Conservation (phyloP, 257 asterid species). For the Scutellaria minor region DNA sequence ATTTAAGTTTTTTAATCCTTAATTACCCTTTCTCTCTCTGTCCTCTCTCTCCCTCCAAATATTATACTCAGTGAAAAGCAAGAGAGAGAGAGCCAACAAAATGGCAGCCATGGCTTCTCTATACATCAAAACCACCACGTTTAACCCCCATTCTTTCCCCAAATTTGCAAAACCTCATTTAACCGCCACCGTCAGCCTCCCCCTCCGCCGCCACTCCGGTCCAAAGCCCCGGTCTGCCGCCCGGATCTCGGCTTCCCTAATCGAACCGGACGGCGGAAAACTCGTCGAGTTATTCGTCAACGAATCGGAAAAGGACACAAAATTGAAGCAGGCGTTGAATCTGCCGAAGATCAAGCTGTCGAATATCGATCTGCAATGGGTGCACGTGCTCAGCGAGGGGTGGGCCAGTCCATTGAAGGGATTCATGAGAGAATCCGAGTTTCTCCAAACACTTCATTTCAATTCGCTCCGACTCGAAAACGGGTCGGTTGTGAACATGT, state of each 20-base stretch:
- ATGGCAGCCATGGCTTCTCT: constrained; percentile 80
- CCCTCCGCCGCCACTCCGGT: constrained; percentile 35
- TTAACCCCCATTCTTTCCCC: constrained; percentile 36
- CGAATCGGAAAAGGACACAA: constrained; percentile 54
- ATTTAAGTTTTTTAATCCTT: background rate
- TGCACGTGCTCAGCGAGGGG: constrained; percentile 95
- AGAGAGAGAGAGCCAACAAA: constrained; percentile 26
- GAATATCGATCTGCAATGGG: constrained; percentile 85
- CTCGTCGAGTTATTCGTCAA: constrained; percentile 70
- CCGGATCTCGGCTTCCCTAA: constrained; percentile 61
- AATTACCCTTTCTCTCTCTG: constrained; percentile 18
- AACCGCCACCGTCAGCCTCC: constrained; percentile 34
- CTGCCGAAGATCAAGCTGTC: constrained; percentile 74
- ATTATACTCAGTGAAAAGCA: background rate
- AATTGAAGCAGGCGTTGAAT: constrained; percentile 44
- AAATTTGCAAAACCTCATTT: constrained; percentile 48
- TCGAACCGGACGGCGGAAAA: constrained; percentile 89
- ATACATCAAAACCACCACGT: constrained; percentile 48
- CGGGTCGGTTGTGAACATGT: constrained; percentile 89
- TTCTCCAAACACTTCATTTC: constrained; percentile 99
- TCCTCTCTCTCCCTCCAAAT: too few species aligned
- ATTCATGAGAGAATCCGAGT: constrained; percentile 93
- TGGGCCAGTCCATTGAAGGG: constrained; percentile 99
- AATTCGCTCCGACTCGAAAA: constrained; percentile 74
- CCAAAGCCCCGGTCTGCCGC: constrained; percentile 37